These are phyloP conservation scores for Mesostigma viride DNA, from an alignment of 139 green algal species.

Conservation along the genomic window DNA sequence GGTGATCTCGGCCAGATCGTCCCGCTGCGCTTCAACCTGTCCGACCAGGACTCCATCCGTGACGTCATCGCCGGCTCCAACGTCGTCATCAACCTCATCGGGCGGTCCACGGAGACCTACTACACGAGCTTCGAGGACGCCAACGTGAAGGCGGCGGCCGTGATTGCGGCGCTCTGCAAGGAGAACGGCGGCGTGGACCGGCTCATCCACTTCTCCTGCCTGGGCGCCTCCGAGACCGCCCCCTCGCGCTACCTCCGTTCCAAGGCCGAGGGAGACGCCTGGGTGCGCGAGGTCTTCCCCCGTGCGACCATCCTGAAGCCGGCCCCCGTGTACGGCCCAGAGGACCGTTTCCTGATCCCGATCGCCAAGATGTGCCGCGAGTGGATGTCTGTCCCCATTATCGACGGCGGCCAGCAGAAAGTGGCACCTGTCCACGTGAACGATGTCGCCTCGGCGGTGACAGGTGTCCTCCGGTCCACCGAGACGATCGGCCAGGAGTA, in stretches of 20 bases:
- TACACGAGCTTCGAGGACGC: conserved; percentile 82
- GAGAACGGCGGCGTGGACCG: conserved; percentile 25
- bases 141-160: conserved; percentile 38
- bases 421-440: conserved; percentile 56
- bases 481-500: conserved; percentile 62
- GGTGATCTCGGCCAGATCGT: conserved; percentile 81
- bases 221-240: conserved; percentile 53
- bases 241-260: conserved; percentile 53
- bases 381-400: conserved; percentile 54
- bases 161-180: conserved; percentile 41
- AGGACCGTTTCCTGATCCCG: conserved; percentile 85
- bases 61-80: conserved; percentile 44
- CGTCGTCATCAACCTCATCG: conserved; percentile 89
- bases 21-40: conserved; percentile 24
- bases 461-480: conserved; percentile 21
- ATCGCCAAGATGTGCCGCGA: conserved; percentile 50
- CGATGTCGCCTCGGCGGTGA: conserved; percentile 56
- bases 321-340: conserved; percentile 66
- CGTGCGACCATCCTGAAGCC: conserved; percentile 48
- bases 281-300: conserved; percentile 22
- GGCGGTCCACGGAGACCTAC: conserved; percentile 59
- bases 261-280: conserved; percentile 52
- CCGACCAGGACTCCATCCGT: conserved; percentile 59
- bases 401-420: conserved; percentile 46
- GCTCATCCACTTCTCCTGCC: conserved; percentile 34